Percentiles rank a stretch among this genome's conserved stretches.
phyloP scores from a whole-genome alignment of 2,329 filamentous ascomycete species.

The Aspergillus flavus region DNA sequence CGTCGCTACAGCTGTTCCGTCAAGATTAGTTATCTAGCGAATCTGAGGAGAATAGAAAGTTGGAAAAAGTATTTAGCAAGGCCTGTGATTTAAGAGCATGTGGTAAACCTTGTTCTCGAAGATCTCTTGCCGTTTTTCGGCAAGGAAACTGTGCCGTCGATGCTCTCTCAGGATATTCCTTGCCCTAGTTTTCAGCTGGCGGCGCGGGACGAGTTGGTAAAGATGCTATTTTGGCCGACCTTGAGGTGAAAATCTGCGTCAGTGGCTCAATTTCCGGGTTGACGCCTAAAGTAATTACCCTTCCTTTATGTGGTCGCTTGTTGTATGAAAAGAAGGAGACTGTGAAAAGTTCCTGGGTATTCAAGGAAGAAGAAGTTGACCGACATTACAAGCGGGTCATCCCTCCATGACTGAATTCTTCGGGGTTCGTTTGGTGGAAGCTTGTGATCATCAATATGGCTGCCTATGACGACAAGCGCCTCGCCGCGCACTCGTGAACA shows the following conservation, averaged over 20 bases:
- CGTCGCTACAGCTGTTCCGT: neutral
- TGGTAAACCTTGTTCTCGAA: neutral
- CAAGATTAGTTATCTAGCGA: neutral
- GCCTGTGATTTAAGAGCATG: neutral
- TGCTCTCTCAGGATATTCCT: neutral
- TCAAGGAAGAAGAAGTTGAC: neutral
- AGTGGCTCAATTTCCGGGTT: neutral
- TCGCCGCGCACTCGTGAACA: constrained; percentile 11
- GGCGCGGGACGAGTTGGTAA: neutral
- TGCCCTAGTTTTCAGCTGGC: neutral
- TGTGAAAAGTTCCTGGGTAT: neutral
- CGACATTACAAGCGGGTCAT: neutral
- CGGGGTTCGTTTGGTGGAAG: constrained; percentile 5
- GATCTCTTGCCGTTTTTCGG: neutral
- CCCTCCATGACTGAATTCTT: neutral
- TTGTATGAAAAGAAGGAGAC: neutral
- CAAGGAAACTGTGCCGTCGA: neutral
- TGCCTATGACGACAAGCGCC: constrained; percentile 23
- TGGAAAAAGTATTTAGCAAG: neutral
- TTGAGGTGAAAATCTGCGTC: neutral
- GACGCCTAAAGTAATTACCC: neutral
- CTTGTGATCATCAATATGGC: constrained; percentile 17
- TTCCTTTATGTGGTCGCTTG: neutral
- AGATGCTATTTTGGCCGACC: neutral
- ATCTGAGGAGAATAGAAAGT: neutral